phyloP scores from a whole-genome alignment of 2,329 filamentous ascomycete species.

The Claviceps sp. region DNA sequence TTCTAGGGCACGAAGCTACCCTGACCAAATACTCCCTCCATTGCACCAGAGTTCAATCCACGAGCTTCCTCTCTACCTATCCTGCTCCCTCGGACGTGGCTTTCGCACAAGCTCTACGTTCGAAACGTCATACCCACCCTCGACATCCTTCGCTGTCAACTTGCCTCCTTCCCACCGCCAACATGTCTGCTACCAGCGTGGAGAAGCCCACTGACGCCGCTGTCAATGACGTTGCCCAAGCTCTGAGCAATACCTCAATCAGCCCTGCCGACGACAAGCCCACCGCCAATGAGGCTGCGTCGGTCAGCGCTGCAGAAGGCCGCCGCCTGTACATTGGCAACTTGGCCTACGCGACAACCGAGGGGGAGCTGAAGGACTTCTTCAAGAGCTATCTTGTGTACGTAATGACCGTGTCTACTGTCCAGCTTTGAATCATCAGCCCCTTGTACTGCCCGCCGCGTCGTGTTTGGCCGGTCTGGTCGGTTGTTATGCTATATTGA shows the following conservation, averaged over 20 bases:
- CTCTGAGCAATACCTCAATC: slow-evolving; percentile 62
- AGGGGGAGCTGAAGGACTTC: slow-evolving; percentile 99
- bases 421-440: background rate
- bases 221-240: slow-evolving; percentile 65
- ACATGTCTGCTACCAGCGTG: slow-evolving; percentile 63
- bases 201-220: slow-evolving; percentile 53
- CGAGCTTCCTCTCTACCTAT: slow-evolving; percentile 17
- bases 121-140: slow-evolving; percentile 23
- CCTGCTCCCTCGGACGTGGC: slow-evolving; percentile 30
- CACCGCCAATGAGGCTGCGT: slow-evolving; percentile 74
- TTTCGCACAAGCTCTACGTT: slow-evolving; percentile 21
- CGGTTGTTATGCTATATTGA: background rate
- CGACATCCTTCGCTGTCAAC: slow-evolving; percentile 31
- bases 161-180: slow-evolving; percentile 35
- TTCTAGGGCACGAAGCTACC: slow-evolving; percentile 88
- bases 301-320: slow-evolving; percentile 95
- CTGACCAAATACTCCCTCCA: slow-evolving; percentile 44
- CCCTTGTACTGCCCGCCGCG: background rate
- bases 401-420: slow-evolving; percentile 33
- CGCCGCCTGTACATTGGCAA: slow-evolving; percentile 99
- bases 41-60: slow-evolving; percentile 58
- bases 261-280: slow-evolving; percentile 38
- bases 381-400: slow-evolving; percentile 99
- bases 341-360: slow-evolving; percentile 99
- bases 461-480: too few relatives aligned